Conservation (phyloP, 2,329 filamentous ascomycete species). For the Cercospora canescens region DNA sequence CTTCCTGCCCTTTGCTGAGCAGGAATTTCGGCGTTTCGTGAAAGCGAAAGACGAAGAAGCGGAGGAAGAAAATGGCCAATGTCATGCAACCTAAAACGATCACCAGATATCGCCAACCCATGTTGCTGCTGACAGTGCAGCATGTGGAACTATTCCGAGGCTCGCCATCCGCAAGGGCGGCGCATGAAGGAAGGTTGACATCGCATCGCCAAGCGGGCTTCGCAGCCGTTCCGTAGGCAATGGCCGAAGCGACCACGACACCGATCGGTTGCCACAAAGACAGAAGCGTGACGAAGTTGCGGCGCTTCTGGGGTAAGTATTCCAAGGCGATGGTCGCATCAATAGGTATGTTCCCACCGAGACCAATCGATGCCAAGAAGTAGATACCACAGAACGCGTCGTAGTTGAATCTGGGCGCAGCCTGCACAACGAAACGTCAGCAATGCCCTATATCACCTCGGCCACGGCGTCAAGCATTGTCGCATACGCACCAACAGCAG, state of each 20-base stretch:
- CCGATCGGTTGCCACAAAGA: slow-evolving; percentile 59
- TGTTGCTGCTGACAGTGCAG: slow-evolving; percentile 42
- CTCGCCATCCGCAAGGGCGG: slow-evolving; percentile 29
- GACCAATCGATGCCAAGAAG: slow-evolving; percentile 31
- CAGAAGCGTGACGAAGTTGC: slow-evolving; percentile 55
- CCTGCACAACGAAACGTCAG: slow-evolving; percentile 23
- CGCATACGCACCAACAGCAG: slow-evolving; percentile 45
- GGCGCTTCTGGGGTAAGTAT: slow-evolving; percentile 54
- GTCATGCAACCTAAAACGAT: slow-evolving; percentile 43
- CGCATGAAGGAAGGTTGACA: slow-evolving; percentile 53
- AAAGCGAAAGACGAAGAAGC: slow-evolving; percentile 57
- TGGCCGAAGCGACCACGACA: slow-evolving; percentile 52
- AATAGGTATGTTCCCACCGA: slow-evolving; percentile 56
- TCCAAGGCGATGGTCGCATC: slow-evolving; percentile 59
- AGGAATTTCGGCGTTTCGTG: slow-evolving; percentile 63
- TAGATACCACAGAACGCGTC: slow-evolving; percentile 47
- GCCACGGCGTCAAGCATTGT: not conserved
- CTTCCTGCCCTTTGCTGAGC: slow-evolving; percentile 55
- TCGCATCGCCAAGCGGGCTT: slow-evolving; percentile 54
- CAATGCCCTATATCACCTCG: not conserved
- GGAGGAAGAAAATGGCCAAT: slow-evolving; percentile 50
- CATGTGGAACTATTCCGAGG: slow-evolving; percentile 28
- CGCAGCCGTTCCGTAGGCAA: slow-evolving; percentile 51
- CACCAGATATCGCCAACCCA: slow-evolving; percentile 48
- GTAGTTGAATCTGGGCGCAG: slow-evolving; percentile 46